Base-by-base conservation (phyloP, 2,329 filamentous ascomycete species). In the Leptographium radiaticola region DNA sequence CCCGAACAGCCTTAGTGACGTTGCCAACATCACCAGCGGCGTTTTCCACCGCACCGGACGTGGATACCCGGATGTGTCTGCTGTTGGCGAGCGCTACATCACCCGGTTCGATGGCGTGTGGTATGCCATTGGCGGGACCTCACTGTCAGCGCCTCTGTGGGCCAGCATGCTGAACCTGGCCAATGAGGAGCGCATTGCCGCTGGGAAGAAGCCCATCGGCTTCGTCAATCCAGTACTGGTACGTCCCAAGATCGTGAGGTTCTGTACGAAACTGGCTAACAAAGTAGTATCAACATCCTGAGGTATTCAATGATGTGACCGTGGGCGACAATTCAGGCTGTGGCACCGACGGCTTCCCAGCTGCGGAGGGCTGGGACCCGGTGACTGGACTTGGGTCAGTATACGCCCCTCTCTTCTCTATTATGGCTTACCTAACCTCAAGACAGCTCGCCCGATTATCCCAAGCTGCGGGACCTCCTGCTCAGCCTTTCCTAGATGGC, bases 81-180 rank as follows among this genome's bases (percentile, higher is more conserved):
- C 62, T 9, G 52, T 63, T 1, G 62, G 61, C 34, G 59, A 65
- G 49, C 60, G 61, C 18, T 61, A 62, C 46, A 55, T 64, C 8
- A 59, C 65, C 2, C 58, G 61, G 5, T 55, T 61, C 16, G 59
- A 61, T 51, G 64, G 59, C 57, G 60, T 7, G 61, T 77, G 61
- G 59, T 59, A 59, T 20, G 57, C 57, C 16, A 57, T 64, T 30
- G 72, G 70, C n/a, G 78, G 79, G 12, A 78, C 74, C 5, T 75
- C 71, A 30, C 76, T 79, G 36, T 74, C 81, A 0, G 66, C 77
- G 1, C 84, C 84, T 0, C 67, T 79, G 0, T 77, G 79, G 30
- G 75, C 78, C 0, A 76, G 72, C 8, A 70, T 86, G 49, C 68
- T 86, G 43, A 70, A 76, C 1, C 71, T 86, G 5, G 66, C 86